Evolutionary conservation across 306 rosid species (phyloP), one percentile per base, ranked within the genome.

Genomic region (Rubus parviflorus): DNA sequence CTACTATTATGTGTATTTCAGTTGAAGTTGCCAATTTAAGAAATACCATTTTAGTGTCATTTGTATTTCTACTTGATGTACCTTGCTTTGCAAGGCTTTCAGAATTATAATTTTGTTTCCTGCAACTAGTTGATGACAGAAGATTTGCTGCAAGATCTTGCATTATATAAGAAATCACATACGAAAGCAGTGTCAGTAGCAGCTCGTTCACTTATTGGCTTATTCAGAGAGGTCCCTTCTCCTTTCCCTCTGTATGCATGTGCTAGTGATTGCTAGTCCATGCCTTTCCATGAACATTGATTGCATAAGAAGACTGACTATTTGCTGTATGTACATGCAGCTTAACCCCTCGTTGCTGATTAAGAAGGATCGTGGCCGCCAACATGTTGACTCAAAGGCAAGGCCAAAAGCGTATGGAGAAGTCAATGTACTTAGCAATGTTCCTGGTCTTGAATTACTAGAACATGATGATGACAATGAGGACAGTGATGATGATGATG

Each of bases 361-460:
- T 83, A 94, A 92, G 89, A 94, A 90, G 85, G 98, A 94, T 78
- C 97, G 97, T 75, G 98, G 98, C 52, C 88, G 95, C 20, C 97
- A 90, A 43, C 77, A 75, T 15, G 9, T 15, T 61, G 82, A 87
- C 80, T 86, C 97, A 9, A 87, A 64, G 75, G 93, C 97, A 62
- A 90, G 83, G 80, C 97, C 95, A 66, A 94, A 88, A 85, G 97
- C 92, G 13, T 92, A 83, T 84, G 98, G 98, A 78, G 93, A 90
- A 76, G 88, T 86, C 67, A 60, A 61, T 76, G 85, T 89, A 75
- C 89, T 62, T 9, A 68, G 86, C 67, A 77, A 89, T 77, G 93
- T 92, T 85, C 90, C 95, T 82, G 97, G 83, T 81, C 84, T 86
- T 74, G 98, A 94, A 77, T 81, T 92, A 70, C 82, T 94, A 78